Base-by-base conservation (phyloP, 2,329 filamentous ascomycete genomes). In the Zarea fungicola region DNA sequence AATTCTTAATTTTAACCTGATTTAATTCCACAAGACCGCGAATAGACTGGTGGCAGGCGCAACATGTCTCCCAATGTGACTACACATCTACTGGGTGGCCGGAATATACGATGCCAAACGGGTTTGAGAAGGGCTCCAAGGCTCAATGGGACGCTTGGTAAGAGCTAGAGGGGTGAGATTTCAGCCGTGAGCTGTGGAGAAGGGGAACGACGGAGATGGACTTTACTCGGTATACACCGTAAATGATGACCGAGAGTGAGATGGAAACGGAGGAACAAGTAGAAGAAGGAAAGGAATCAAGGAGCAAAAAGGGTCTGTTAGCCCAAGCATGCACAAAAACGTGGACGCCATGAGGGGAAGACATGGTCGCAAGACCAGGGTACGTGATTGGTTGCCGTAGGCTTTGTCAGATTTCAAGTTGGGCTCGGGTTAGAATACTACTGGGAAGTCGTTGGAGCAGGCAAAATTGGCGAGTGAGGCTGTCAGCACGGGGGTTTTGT, bases 91-190 rank as follows among this genome's bases (percentile, higher is more conserved):
- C n/a, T n/a, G n/a, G n/a, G n/a, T n/a, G n/a, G n/a, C n/a, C n/a
- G n/a, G n/a, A n/a, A n/a, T n/a, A n/a, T n/a, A n/a, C n/a, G n/a
- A n/a, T n/a, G n/a, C n/a, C n/a, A n/a, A n/a, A n/a, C n/a, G n/a
- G n/a, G n/a, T n/a, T n/a, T n/a, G n/a, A n/a, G n/a, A n/a, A n/a
- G n/a, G n/a, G n/a, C n/a, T n/a, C n/a, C n/a, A n/a, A n/a, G n/a
- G n/a, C n/a, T n/a, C n/a, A n/a, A n/a, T n/a, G n/a, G n/a, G n/a
- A n/a, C n/a, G n/a, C n/a, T n/a, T n/a, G n/a, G n/a, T n/a, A n/a
- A 48, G 44, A 48, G 28, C 44, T 41, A 48, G 44, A 48, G 28
- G 36, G 44, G 35, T 47, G 44, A 47, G 44, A 47, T 46, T 21
- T 22, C n/a, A 22, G 36, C 9, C 23, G 28, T 36, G 34, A 8